These are phyloP conservation scores for Rhododendron simsii DNA, from an alignment of 148 eudicot genomes.

Conservation along the genomic window DNA sequence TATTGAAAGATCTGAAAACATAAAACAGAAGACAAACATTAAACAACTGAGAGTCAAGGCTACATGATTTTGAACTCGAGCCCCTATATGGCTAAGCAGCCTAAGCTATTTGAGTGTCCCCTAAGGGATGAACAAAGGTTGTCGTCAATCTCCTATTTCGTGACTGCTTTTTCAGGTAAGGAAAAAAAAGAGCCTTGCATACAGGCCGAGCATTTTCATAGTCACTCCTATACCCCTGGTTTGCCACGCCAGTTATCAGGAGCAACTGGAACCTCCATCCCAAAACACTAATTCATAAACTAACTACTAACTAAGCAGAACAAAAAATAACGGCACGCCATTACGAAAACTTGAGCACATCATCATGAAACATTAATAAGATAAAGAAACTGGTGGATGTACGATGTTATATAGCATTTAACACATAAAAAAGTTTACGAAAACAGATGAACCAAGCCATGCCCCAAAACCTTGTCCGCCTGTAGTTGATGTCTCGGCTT, in stretches of 20 bases:
- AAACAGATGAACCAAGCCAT: not conserved
- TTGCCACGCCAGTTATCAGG: not conserved
- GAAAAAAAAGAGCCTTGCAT: not conserved
- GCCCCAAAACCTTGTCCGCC: not conserved
- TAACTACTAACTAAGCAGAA: not conserved
- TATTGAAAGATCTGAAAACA: slow-evolving; percentile 67
- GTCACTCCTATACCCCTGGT: not conserved
- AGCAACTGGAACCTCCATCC: not conserved
- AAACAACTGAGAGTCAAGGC: not conserved
- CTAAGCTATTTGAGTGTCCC: not conserved
- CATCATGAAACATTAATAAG: not conserved
- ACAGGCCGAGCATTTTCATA: not conserved
- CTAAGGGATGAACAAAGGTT: not conserved
- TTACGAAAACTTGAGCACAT: not conserved
- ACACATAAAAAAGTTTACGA: not conserved
- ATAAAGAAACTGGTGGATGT: not conserved
- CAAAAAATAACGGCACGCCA: not conserved
- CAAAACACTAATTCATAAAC: not conserved
- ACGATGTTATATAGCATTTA: not conserved
- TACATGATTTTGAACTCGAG: not conserved
- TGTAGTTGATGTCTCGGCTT: not conserved
- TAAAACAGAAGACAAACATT: slow-evolving; percentile 7
- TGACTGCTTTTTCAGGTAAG: not conserved
- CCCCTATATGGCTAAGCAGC: not conserved
- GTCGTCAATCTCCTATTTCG: not conserved